Percentiles rank a stretch among this genome's conserved stretches.
Conservation (phyloP, 2,329 filamentous ascomycete species). For the Penicillium sp. region DNA sequence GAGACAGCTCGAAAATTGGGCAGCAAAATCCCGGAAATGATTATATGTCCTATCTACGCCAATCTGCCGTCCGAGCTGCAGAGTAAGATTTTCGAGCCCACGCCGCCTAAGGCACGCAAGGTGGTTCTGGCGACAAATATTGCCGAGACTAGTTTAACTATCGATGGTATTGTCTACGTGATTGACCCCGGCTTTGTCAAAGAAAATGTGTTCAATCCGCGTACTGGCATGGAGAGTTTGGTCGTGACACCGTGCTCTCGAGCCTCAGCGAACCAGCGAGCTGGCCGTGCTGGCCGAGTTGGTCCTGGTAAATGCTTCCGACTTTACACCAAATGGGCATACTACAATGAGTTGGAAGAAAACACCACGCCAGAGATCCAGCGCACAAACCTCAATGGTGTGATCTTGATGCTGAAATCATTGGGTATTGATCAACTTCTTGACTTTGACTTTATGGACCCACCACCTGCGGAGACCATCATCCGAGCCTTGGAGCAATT, state of each 20-base stretch:
- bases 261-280: conserved; percentile 89
- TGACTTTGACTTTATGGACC: conserved; percentile 95
- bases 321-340: conserved; percentile 89
- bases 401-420: conserved; percentile 83
- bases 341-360: conserved; percentile 92
- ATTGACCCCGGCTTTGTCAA: conserved; percentile 96
- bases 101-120: conserved; percentile 80
- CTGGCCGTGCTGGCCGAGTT: conserved; percentile 88
- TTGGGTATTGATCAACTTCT: conserved; percentile 90
- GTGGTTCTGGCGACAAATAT: conserved; percentile 96
- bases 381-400: conserved; percentile 79
- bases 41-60: conserved; percentile 92
- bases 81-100: conserved; percentile 91
- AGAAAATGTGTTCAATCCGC: conserved; percentile 88
- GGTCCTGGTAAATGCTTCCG: conserved; percentile 91
- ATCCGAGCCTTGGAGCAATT: conserved; percentile 87
- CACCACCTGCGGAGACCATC: conserved; percentile 83
- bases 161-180: conserved; percentile 94
- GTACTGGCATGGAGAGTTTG: conserved; percentile 88
- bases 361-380: conserved; percentile 92
- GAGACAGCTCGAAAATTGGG: conserved; percentile 88
- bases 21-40: conserved; percentile 77
- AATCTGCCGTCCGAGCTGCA: conserved; percentile 90
- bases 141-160: conserved; percentile 91
- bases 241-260: conserved; percentile 89